Evolutionary conservation across 768 basidiomycete species (phyloP).

Genomic region (Tulasnella sp.): DNA sequence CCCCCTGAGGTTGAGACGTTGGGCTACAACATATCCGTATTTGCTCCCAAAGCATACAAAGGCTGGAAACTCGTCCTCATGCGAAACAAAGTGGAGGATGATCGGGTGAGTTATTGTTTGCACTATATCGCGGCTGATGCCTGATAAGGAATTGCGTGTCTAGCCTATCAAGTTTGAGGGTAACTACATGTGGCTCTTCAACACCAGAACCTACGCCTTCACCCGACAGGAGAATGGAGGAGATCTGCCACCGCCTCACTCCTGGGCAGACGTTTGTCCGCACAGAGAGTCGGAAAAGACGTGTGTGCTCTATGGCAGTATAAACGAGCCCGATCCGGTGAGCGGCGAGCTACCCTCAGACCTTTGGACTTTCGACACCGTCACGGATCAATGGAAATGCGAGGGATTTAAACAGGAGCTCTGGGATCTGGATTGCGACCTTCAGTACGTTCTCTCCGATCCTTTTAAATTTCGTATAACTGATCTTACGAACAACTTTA

Average conservation of each 20-base stretch:
- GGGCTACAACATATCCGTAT: constrained; percentile 6
- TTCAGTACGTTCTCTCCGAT: neutral
- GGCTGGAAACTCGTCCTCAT: neutral
- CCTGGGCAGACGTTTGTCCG: neutral
- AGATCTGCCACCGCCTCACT: neutral
- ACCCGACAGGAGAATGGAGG: neutral
- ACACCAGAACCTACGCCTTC: neutral
- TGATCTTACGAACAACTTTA: neutral
- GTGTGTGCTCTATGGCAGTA: neutral
- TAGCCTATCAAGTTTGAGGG: neutral
- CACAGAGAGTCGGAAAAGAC: neutral
- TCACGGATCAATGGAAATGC: neutral
- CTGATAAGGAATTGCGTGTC: neutral
- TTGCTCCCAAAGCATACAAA: neutral
- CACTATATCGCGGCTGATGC: neutral
- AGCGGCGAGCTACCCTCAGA: neutral
- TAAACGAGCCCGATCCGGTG: neutral
- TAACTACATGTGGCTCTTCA: neutral
- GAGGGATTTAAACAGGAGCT: neutral
- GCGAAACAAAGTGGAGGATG: neutral
- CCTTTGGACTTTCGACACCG: neutral
- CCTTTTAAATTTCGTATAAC: neutral
- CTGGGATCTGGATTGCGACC: constrained; percentile 5
- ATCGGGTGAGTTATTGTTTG: neutral
- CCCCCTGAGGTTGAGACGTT: constrained; percentile 3